Evolutionary conservation across 257 asterid genomes (phyloP).

Genomic region (Solanum pennellii): DNA sequence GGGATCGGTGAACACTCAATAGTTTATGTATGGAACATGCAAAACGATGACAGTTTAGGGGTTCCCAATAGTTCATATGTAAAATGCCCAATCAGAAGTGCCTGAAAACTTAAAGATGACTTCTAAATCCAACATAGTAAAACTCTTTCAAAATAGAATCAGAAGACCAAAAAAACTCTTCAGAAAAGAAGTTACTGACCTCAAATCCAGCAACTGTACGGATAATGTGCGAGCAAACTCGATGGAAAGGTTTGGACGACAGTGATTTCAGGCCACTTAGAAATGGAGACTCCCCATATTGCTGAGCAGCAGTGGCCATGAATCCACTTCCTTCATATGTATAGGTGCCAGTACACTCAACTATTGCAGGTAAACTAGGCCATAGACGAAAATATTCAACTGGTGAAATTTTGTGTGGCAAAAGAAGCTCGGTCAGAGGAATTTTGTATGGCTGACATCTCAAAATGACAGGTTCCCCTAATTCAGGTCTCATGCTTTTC

Average conservation of each 20-base stretch:
- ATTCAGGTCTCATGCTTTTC: constrained; percentile 47
- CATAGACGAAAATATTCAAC: constrained; percentile 91
- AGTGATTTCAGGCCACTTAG: constrained; percentile 74
- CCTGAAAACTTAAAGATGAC: not conserved
- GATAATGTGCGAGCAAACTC: constrained; percentile 82
- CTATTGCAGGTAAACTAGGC: constrained; percentile 91
- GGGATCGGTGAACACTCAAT: not conserved
- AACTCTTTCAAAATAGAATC: not conserved
- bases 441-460: constrained; percentile 95
- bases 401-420: constrained; percentile 92
- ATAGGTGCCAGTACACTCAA: constrained; percentile 77
- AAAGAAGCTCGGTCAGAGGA: constrained; percentile 84
- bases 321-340: constrained; percentile 91
- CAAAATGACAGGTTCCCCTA: constrained; percentile 61
- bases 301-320: constrained; percentile 93
- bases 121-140: not conserved
- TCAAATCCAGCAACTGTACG: constrained; percentile 92
- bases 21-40: not conserved
- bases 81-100: not conserved
- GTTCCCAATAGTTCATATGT: not conserved
- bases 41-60: not conserved
- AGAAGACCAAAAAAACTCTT: not conserved
- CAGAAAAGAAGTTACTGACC: constrained; percentile 27
- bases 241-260: constrained; percentile 80
- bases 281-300: constrained; percentile 88